Evolutionary conservation across 1,284 basidiomycete genomes (phyloP).

Genomic region (Melampsora americana): DNA sequence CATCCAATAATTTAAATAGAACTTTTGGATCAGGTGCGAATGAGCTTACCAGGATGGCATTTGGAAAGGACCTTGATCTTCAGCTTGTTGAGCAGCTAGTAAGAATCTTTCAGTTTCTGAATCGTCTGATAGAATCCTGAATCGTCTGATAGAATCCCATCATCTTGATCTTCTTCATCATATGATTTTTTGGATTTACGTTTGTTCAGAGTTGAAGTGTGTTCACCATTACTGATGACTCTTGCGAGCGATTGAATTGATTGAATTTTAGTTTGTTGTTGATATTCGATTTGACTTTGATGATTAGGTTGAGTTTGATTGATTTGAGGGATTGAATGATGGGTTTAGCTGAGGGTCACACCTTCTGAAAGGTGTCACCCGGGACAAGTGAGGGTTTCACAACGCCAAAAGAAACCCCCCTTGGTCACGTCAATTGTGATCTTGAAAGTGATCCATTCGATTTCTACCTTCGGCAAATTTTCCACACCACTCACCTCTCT

Average conservation of each 20-base stretch:
- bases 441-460: no score
- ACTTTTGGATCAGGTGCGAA: no score
- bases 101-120: slow-evolving; percentile 22
- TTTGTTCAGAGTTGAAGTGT: background rate
- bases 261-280: slow-evolving; percentile 3
- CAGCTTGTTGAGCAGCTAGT: background rate
- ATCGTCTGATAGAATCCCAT: slow-evolving; percentile 8
- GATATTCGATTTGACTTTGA: slow-evolving; percentile 17
- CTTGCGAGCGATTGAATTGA: slow-evolving; percentile 8
- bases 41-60: no score
- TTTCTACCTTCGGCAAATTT: no score
- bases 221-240: slow-evolving; percentile 1
- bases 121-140: no score
- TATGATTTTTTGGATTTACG: no score
- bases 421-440: no score
- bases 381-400: no score
- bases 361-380: no score
- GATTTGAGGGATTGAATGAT: background rate
- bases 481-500: no score
- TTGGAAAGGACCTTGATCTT: background rate
- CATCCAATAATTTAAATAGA: no score
- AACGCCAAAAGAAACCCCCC: no score
- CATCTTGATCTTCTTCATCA: slow-evolving; percentile 8
- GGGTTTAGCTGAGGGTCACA: background rate
- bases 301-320: background rate